phyloP scores from a whole-genome alignment of 495 filamentous ascomycete genomes.

The Penicillium canariense region DNA sequence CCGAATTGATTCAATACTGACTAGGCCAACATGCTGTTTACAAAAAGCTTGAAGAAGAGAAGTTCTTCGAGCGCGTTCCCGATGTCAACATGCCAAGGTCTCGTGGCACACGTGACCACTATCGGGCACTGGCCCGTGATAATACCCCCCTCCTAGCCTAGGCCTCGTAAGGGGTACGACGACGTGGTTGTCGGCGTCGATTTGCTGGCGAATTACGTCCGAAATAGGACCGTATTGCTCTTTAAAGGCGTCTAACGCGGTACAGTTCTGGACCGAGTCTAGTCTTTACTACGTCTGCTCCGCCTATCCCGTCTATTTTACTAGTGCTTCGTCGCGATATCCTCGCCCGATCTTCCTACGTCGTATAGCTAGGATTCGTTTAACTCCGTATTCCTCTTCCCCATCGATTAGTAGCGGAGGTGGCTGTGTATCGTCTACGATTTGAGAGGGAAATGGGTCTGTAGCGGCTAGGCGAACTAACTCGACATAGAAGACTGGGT shows the following conservation, averaged over 20 bases:
- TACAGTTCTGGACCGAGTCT: neutral
- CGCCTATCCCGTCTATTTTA: neutral
- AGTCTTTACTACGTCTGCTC: neutral
- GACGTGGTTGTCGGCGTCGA: neutral
- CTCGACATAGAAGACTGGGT: neutral
- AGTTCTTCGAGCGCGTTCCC: neutral
- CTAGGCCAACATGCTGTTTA: too few species aligned
- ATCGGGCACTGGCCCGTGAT: neutral
- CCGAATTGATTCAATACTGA: too few species aligned
- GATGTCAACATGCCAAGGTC: neutral
- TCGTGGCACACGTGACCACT: neutral
- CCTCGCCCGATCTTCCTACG: neutral
- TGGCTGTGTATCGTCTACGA: neutral
- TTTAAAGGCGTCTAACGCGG: neutral
- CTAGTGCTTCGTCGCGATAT: neutral
- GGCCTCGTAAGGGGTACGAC: neutral
- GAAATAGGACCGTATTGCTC: neutral
- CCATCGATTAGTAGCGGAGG: neutral
- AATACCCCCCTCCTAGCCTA: neutral
- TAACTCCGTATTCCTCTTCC: neutral
- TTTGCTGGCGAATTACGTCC: neutral
- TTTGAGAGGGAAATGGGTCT: constrained; percentile 1
- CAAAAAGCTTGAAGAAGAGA: too few species aligned
- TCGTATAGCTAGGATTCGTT: neutral
- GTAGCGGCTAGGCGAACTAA: neutral